These are phyloP conservation scores for Rubroshorea leprosula DNA, from an alignment of 345 rosid species.

Conservation along the genomic window DNA sequence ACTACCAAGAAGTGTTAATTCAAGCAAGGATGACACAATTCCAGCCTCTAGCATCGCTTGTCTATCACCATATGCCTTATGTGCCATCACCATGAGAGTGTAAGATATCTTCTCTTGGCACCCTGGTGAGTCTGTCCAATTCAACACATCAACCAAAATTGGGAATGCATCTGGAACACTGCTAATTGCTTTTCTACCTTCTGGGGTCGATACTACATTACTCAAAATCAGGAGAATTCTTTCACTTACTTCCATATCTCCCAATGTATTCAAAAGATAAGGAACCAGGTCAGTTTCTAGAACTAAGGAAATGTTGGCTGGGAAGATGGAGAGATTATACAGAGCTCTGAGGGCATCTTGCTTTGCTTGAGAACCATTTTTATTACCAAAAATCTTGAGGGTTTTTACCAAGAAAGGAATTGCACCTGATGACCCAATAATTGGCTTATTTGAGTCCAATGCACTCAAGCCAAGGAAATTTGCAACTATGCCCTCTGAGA, in stretches of 20 bases:
- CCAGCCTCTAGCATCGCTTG: constrained; percentile 95
- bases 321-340: constrained; percentile 73
- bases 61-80: constrained; percentile 75
- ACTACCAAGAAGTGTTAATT: constrained; percentile 82
- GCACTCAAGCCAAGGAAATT: constrained; percentile 95
- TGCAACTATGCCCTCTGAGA: constrained; percentile 82
- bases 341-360: constrained; percentile 89
- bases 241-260: constrained; percentile 91
- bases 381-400: constrained; percentile 34
- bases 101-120: constrained; percentile 95
- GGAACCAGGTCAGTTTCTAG: constrained; percentile 56
- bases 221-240: constrained; percentile 77
- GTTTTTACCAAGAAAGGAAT: constrained; percentile 66
- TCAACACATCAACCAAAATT: constrained; percentile 73
- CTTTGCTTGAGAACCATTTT: constrained; percentile 55
- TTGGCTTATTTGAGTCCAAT: constrained; percentile 75
- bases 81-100: constrained; percentile 89
- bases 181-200: constrained; percentile 80
- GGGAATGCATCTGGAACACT: constrained; percentile 51
- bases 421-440: constrained; percentile 90
- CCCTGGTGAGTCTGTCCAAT: constrained; percentile 83
- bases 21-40: constrained; percentile 70
- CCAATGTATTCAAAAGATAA: constrained; percentile 53
- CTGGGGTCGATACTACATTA: constrained; percentile 66
- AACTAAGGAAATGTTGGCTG: constrained; percentile 49